Evolutionary conservation across 2,329 filamentous ascomycete species (phyloP).

Genomic region (Xylaria sp.): DNA sequence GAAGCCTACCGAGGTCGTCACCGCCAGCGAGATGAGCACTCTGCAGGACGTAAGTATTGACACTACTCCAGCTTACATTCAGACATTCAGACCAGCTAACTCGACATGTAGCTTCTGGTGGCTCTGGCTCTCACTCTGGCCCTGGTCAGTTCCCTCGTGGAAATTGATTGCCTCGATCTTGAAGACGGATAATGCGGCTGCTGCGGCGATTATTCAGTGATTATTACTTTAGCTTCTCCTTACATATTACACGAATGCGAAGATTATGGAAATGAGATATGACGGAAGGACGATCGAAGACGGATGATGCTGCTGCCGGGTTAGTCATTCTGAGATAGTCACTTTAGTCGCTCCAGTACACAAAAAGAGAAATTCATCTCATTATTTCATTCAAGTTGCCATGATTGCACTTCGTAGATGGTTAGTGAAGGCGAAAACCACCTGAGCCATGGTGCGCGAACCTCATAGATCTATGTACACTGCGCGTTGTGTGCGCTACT

Average conservation of each 20-base stretch:
- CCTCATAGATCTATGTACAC: neutral
- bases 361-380: neutral
- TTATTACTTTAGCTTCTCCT: neutral
- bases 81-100: neutral
- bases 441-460: neutral
- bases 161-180: neutral
- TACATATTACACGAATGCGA: too few species aligned
- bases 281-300: too few species aligned
- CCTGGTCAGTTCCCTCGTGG: neutral
- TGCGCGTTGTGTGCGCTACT: neutral
- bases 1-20: neutral
- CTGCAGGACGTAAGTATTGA: constrained; percentile 9
- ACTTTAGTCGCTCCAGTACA: neutral
- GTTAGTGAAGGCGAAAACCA: neutral
- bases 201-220: constrained; percentile 8
- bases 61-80: neutral
- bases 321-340: constrained; percentile 18
- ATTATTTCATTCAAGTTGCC: neutral
- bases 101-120: neutral
- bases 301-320: neutral
- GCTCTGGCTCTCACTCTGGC: neutral
- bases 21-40: neutral
- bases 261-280: too few species aligned
- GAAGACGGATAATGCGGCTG: constrained; percentile 11
- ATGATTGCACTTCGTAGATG: neutral